These are phyloP conservation scores for Komagataella phaffii DNA, from an alignment of 805 yeast genomes.

Conservation along the genomic window DNA sequence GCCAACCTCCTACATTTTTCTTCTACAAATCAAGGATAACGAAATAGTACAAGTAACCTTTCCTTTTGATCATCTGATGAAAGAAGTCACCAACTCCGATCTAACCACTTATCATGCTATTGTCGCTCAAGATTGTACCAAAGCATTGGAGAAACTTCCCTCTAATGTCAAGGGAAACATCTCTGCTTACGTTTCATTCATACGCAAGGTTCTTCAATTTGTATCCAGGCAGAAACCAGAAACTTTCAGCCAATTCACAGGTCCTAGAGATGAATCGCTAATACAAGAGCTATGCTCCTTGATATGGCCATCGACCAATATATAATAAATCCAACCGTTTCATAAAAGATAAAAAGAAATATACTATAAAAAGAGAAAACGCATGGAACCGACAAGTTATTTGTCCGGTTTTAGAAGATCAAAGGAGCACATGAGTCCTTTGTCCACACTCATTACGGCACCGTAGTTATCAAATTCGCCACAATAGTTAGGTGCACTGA, in stretches of 20 bases:
- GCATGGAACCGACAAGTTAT: background rate
- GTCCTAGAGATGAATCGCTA: background rate
- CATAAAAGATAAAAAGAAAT: background rate
- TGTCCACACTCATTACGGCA: conserved; percentile 64
- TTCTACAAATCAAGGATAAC: background rate
- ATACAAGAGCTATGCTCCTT: background rate
- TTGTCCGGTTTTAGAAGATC: conserved; percentile 47
- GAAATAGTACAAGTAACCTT: background rate
- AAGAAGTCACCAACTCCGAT: background rate
- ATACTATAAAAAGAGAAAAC: background rate
- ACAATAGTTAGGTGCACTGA: conserved; percentile 76
- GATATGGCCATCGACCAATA: background rate
- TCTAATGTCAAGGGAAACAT: background rate
- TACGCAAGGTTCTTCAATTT: background rate
- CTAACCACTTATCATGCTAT: background rate
- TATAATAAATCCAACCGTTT: background rate
- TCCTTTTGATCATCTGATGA: background rate
- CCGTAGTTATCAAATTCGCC: conserved; percentile 76
- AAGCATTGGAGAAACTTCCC: background rate
- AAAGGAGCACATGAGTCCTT: conserved; percentile 55
- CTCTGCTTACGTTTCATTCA: background rate
- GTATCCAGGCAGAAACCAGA: background rate
- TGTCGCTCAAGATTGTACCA: background rate
- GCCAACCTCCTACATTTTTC: background rate
- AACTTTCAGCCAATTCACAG: background rate